Conservation (phyloP, 2,329 filamentous ascomycete species). For the Hypoxylon sp. region DNA sequence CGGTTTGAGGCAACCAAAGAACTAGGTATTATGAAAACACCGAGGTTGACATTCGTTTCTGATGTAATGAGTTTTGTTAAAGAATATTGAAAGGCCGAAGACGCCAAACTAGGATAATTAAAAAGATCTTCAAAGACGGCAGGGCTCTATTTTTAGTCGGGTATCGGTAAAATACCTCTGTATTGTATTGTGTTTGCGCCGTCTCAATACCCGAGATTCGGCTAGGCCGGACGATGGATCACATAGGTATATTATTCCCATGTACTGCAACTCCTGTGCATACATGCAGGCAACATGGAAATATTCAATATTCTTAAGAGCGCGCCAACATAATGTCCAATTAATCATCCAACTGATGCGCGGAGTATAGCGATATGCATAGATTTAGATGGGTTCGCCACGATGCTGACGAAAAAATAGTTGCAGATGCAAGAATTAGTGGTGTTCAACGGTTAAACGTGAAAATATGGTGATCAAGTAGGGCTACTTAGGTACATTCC, state of each 20-base stretch:
- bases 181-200: too few relatives aligned
- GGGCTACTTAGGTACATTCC: constrained; percentile 13
- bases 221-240: constrained; percentile 9
- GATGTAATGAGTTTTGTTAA: too few relatives aligned
- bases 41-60: neutral
- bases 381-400: constrained; percentile 1
- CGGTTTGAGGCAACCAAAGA: constrained; percentile 10
- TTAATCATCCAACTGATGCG: neutral
- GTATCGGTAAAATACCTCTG: constrained; percentile 5
- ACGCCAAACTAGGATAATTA: too few relatives aligned
- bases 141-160: constrained; percentile 28
- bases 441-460: constrained; percentile 1
- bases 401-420: constrained; percentile 2
- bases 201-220: constrained; percentile 22
- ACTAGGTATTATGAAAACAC: neutral
- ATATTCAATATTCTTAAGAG: too few relatives aligned
- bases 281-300: too few relatives aligned
- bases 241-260: too few relatives aligned
- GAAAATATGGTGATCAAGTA: too few relatives aligned
- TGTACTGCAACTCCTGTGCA: too few relatives aligned
- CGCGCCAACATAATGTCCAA: neutral
- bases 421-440: neutral
- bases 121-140: neutral
- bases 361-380: constrained; percentile 5
- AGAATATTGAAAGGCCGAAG: too few relatives aligned